Conservation (phyloP, 1,284 basidiomycete species). For the Austroboletus niveus region DNA sequence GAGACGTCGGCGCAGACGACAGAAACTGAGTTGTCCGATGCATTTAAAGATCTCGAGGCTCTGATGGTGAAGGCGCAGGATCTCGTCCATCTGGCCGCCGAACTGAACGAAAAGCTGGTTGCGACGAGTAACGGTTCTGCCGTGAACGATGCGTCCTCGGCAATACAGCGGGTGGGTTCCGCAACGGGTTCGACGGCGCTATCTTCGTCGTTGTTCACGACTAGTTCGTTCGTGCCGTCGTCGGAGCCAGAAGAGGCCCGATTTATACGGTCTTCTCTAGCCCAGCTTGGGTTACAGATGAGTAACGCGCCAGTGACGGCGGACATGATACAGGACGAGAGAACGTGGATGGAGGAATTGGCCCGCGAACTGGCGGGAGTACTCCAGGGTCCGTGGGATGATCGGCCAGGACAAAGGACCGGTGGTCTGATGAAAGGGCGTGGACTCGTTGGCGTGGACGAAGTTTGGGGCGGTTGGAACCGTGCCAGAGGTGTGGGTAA, state of each 20-base stretch:
- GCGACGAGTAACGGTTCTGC: slow-evolving; percentile 39
- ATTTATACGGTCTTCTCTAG: slow-evolving; percentile 85
- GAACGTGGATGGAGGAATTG: slow-evolving; percentile 77
- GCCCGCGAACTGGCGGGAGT: slow-evolving; percentile 82
- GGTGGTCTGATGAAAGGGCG: slow-evolving; percentile 64
- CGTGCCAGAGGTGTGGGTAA: slow-evolving; percentile 89
- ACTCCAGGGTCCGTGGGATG: slow-evolving; percentile 50
- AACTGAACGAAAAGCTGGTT: slow-evolving; percentile 83
- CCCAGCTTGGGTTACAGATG: slow-evolving; percentile 83
- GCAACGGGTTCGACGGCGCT: slow-evolving; percentile 17
- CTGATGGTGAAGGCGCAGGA: slow-evolving; percentile 91
- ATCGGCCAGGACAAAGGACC: slow-evolving; percentile 6
- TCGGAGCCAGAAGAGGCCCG: slow-evolving; percentile 76
- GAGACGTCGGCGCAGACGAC: slow-evolving; percentile 65
- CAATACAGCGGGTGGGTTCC: slow-evolving; percentile 11
- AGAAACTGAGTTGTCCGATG: slow-evolving; percentile 70
- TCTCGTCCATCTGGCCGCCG: slow-evolving; percentile 88
- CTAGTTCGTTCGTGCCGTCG: slow-evolving; percentile 31
- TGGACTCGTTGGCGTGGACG: slow-evolving; percentile 87
- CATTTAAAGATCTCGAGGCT: slow-evolving; percentile 87
- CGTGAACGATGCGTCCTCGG: background rate
- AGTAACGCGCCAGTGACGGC: slow-evolving; percentile 78
- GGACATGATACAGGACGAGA: slow-evolving; percentile 88
- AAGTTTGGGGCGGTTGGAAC: slow-evolving; percentile 98
- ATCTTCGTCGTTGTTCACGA: slow-evolving; percentile 23